Percentiles rank a stretch among this genome's conserved stretches.
These are phyloP conservation scores for Alternaria conjuncta DNA, from an alignment of 2,329 filamentous ascomycete genomes.

Conservation along the genomic window DNA sequence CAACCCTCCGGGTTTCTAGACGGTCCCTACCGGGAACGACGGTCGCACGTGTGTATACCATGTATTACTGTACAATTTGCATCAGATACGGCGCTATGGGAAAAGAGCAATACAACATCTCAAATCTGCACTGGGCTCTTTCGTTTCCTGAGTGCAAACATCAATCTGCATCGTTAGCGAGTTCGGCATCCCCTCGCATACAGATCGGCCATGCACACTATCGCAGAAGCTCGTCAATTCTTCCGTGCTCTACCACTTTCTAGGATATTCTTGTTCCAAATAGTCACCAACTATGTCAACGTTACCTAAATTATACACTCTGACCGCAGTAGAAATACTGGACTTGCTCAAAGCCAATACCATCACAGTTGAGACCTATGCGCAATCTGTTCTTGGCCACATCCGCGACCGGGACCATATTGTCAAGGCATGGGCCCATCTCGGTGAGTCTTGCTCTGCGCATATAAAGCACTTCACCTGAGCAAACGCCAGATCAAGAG, in stretches of 20 bases:
- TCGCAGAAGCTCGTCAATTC: background rate
- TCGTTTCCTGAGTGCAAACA: background rate
- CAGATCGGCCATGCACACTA: background rate
- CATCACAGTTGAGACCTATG: background rate
- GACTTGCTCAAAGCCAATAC: background rate
- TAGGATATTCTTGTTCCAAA: background rate
- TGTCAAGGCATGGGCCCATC: background rate
- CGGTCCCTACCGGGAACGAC: background rate
- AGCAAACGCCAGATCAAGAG: background rate
- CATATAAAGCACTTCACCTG: background rate
- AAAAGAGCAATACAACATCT: background rate
- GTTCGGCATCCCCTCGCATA: background rate
- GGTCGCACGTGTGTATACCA: conserved; percentile 29
- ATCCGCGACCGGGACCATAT: background rate
- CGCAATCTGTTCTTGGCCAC: background rate
- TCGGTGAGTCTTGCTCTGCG: background rate
- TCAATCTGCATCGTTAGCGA: background rate
- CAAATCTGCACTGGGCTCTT: background rate
- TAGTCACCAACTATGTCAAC: background rate
- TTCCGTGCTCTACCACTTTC: background rate
- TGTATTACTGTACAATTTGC: conserved; percentile 30
- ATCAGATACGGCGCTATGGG: conserved; percentile 20
- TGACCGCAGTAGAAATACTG: background rate
- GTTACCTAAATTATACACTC: background rate
- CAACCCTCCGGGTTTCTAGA: conserved; percentile 92